Base-by-base conservation (phyloP, 371 early-diverging fungal genomes). In the Mortierella sp. region DNA sequence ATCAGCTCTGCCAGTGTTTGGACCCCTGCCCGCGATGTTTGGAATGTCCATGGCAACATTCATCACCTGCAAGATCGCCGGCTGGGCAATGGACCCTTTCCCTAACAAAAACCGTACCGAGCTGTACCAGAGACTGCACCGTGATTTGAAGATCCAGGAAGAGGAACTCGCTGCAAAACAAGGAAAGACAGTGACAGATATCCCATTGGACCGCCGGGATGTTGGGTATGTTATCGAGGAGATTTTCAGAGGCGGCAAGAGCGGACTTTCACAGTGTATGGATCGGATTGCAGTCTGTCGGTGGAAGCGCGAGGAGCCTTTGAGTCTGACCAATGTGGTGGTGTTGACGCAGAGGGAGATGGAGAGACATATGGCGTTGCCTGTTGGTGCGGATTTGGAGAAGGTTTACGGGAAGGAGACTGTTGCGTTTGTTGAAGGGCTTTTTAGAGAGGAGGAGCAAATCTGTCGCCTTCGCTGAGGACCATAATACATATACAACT, bases 41-140 rank as follows among this genome's bases (percentile, higher is more conserved):
- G 83, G 83, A 32, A 83, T 83, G 83, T 79, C 83, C 16, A 83
- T 83, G 79, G 79, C 83, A 27, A 83, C 80, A 2, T 76, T 75
- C 70, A 83, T 79, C 72, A 79, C 72, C 46, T 83, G 83, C 70
- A 83, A 83, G 75, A 73, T 83, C n/a, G 83, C 75, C 3, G 83
- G 83, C 29, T 83, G 83, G 83, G 56, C 72, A 0, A 76, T 76
- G 74, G 83, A 83, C 3, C 83, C 83, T 16, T 63, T 83, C 21
- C 68, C 77, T 7, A 48, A 76, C 76, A 79, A 76, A 55, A 79
- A 71, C 73, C 79, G 83, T 7, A 78, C 75, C 48, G 83, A 76
- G 24, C 54, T 83, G 4, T 83, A 83, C 71, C 83, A 83, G 48
- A 79, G 77, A 7, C 75, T 83, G 4, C 83, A 83, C 60, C 74